Conservation (phyloP, 768 basidiomycete genomes). For the Amanita pallidorosea region DNA sequence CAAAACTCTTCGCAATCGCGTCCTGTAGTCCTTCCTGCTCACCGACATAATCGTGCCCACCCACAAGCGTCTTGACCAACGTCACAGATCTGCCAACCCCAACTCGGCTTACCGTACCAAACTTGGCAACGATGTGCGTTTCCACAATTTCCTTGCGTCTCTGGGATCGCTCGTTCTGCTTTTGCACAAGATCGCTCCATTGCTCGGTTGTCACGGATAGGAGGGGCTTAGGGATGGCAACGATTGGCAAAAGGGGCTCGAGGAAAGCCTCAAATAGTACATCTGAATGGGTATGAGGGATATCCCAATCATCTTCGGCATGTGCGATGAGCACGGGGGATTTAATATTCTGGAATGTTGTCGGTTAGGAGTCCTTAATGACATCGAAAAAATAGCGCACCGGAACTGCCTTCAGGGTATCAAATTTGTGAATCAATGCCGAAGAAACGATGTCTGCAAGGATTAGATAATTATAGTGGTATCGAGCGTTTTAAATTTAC, state of each 20-base stretch:
- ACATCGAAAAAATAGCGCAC: slow-evolving; percentile 24
- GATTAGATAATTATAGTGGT: slow-evolving; percentile 9
- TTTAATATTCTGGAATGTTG: slow-evolving; percentile 44
- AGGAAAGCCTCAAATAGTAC: slow-evolving; percentile 65
- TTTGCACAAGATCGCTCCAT: slow-evolving; percentile 31
- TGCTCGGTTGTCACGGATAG: slow-evolving; percentile 21
- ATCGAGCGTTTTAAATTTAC: slow-evolving; percentile 31
- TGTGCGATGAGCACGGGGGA: slow-evolving; percentile 67
- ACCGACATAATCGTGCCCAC: slow-evolving; percentile 53
- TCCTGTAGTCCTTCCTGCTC: slow-evolving; percentile 68
- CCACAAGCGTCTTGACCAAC: slow-evolving; percentile 50
- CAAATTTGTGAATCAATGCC: slow-evolving; percentile 42
- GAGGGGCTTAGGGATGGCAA: slow-evolving; percentile 18
- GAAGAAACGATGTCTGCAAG: slow-evolving; percentile 36
- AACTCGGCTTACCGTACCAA: slow-evolving; percentile 45
- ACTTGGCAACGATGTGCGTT: slow-evolving; percentile 34
- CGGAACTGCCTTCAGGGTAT: slow-evolving; percentile 51
- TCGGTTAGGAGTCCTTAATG: slow-evolving; percentile 4
- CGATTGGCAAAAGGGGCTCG: slow-evolving; percentile 47
- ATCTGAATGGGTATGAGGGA: slow-evolving; percentile 65
- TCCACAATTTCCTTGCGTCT: slow-evolving; percentile 34
- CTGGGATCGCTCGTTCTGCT: slow-evolving; percentile 27
- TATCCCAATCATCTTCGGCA: slow-evolving; percentile 70
- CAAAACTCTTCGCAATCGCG: slow-evolving; percentile 33
- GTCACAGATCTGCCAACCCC: slow-evolving; percentile 36